Conservation (phyloP, 495 filamentous ascomycete genomes). For the Daldinia caldariorum region DNA sequence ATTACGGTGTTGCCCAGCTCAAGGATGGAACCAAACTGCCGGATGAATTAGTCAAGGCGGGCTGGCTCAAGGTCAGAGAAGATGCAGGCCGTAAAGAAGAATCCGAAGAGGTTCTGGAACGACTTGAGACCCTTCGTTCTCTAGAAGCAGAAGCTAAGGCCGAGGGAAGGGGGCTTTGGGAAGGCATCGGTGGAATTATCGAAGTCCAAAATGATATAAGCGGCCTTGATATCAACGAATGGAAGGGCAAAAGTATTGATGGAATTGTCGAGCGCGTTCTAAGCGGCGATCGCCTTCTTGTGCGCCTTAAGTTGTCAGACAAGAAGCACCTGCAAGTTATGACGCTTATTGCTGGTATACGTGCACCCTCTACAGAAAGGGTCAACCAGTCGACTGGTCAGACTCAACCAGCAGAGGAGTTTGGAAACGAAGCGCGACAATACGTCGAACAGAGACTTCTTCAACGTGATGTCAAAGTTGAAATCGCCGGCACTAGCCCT, state of each 20-base stretch:
- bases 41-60: conserved; percentile 81
- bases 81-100: conserved; percentile 91
- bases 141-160: conserved; percentile 83
- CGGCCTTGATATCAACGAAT: conserved; percentile 74
- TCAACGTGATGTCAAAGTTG: conserved; percentile 83
- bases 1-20: conserved; percentile 83
- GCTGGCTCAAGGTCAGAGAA: conserved; percentile 90
- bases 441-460: conserved; percentile 87
- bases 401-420: conserved; percentile 84
- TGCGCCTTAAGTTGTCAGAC: conserved; percentile 79
- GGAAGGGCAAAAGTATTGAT: conserved; percentile 80
- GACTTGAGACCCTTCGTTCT: conserved; percentile 77
- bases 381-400: conserved; percentile 77
- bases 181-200: conserved; percentile 64
- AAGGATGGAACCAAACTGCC: conserved; percentile 78
- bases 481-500: conserved; percentile 84
- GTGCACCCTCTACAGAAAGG: conserved; percentile 85
- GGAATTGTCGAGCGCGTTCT: conserved; percentile 85
- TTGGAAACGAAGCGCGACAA: conserved; percentile 82
- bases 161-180: conserved; percentile 83
- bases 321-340: conserved; percentile 83
- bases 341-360: conserved; percentile 88
- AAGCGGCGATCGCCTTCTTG: conserved; percentile 85
- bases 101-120: conserved; percentile 71
- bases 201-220: conserved; percentile 82